Percentiles rank a stretch among this genome's conserved stretches.
Evolutionary conservation across 805 yeast genomes (phyloP).

Genomic region (Ogataea ramenticola): DNA sequence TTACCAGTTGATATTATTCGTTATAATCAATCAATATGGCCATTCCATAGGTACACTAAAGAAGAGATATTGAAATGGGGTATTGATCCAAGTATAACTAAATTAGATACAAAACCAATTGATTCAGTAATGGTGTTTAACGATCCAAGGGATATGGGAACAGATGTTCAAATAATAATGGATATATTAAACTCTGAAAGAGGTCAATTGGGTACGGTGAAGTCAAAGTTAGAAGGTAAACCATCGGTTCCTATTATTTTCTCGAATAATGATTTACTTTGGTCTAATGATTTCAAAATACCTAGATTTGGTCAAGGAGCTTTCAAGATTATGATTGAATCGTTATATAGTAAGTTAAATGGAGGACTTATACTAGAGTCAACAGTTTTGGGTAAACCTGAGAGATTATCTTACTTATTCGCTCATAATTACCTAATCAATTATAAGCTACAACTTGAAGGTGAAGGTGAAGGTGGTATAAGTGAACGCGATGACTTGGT

Average conservation of each 20-base stretch:
- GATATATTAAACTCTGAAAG: constrained; percentile 60
- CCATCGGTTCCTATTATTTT: constrained; percentile 70
- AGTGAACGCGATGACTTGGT: constrained; percentile 30
- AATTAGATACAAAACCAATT: constrained; percentile 33
- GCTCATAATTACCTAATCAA: constrained; percentile 66
- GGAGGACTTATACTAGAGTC: constrained; percentile 41
- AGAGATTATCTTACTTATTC: constrained; percentile 68
- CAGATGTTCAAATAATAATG: constrained; percentile 70
- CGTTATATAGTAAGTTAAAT: constrained; percentile 38
- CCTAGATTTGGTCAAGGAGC: constrained; percentile 94
- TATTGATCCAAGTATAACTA: constrained; percentile 20
- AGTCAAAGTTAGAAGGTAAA: constrained; percentile 21
- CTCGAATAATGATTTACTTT: constrained; percentile 75
- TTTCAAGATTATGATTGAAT: constrained; percentile 55
- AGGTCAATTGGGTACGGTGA: constrained; percentile 59
- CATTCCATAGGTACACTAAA: constrained; percentile 51
- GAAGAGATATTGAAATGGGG: constrained; percentile 39
- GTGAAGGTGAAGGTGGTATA: constrained; percentile 21
- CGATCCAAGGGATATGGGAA: constrained; percentile 84
- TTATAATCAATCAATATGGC: constrained; percentile 54
- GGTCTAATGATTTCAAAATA: constrained; percentile 76
- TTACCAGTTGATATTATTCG: constrained; percentile 66
- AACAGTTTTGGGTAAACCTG: constrained; percentile 76
- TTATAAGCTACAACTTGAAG: constrained; percentile 30
- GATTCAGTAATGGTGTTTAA: constrained; percentile 80